Evolutionary conservation across 345 rosid genomes (phyloP), one percentile per base, ranked within the genome.

Genomic region (Populus deltoides): DNA sequence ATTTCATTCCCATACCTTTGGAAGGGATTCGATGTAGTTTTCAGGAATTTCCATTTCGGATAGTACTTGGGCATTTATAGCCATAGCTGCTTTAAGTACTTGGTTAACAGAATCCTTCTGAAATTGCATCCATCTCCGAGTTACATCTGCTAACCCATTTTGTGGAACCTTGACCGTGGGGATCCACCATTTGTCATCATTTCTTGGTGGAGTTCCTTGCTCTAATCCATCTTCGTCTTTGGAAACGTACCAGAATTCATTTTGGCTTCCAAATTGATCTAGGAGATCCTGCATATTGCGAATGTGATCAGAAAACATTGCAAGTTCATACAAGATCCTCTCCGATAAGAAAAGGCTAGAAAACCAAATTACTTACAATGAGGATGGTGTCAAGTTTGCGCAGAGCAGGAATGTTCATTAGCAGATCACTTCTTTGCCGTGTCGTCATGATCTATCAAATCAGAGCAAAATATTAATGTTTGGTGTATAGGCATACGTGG

Each of bases 101-200:
- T 96, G 99, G 79, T 90, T 96, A n/a, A 96, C 97, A n/a, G 94
- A 87, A 65, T 96, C 99, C 81, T 96, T 96, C 78, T 96, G 98
- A 70, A 74, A 82, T 62, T 88, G 90, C 78, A 93, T 75, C 92
- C 92, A 89, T 86, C 86, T 91, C 71, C 92, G 73, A 0, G 92
- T 86, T 8, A 68, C 33, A 10, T 90, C 95, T 2, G 99, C 90
- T 55, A 96, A 80, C 20, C 99, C 99, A 0, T 87, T 71, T 1
- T 84, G 76, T 4, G 98, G 95, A 70, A 96, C 98, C 79, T 91
- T 93, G 67, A 85, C 97, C 0, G 86, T 82, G 16, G 99, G 99
- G 35, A 91, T 87, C 99, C 99, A 96, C 99, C 99, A 93, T 77
- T 92, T 91, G 61, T 91, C 97, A 31, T 86, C 93, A 61, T 90